Base-by-base conservation (phyloP, 257 asterid genomes). In the Echium plantagineum region DNA sequence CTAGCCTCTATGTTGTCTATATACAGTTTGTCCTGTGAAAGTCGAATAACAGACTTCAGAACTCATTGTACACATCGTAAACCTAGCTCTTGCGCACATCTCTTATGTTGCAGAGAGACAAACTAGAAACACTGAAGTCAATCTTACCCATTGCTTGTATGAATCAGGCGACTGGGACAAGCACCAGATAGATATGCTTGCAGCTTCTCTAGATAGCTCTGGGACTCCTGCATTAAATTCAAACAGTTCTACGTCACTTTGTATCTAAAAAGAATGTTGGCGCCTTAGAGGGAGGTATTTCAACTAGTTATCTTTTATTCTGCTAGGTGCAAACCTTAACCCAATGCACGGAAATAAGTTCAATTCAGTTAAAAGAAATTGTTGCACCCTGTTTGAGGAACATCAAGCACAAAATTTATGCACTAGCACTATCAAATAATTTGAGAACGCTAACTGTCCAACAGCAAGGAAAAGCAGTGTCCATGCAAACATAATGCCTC, bases 121-220 rank as follows among this genome's bases (percentile, higher is more conserved):
- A 16, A 24, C 13, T 28, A 12, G 3, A n/a, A 7, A 73, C 24
- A 21, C 13, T n/a, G 32, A 31, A 16, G 48, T 5, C 12, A 64
- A 64, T 22, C 91, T 65, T 82, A 89, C 94, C 97, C 97, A 86
- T 58, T 82, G 89, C 77, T 79, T 79, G 76, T 78, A 86, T 73
- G 94, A 84, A 54, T 86, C 97, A 13, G 86, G 75, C 66, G 68
- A 82, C 77, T 84, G 97, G 48, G 76, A 72, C 85, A 89, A 81
- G 76, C 86, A 77, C 95, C 95, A 86, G 55, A 80, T n/a, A 63
- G 84, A 86, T 69, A 89, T 71, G 73, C 74, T 70, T 16, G 78
- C 47, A 62, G 94, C 94, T 77, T 89, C 95, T 68, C 70, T 71
- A 48, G 89, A 77, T 63, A 89, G 76, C 31, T 70, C 83, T n/a